Conservation (phyloP, 768 basidiomycete genomes). For the Mycena crocata region DNA sequence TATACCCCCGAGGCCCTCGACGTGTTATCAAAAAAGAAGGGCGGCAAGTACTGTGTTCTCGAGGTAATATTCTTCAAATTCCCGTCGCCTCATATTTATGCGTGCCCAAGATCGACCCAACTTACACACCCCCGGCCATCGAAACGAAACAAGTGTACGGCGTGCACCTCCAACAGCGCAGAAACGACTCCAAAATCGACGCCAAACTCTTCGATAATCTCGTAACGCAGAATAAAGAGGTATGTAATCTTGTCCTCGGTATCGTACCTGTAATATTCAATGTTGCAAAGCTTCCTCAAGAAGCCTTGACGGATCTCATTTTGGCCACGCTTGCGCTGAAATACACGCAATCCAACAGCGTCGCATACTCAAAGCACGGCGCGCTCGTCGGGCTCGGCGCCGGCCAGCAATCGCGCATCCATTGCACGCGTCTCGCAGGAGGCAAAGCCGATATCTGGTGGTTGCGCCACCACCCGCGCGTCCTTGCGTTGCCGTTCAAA, state of each 20-base stretch:
- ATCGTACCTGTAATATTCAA: constrained; percentile 4
- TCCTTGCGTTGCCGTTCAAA: constrained; percentile 94
- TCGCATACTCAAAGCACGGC: constrained; percentile 93
- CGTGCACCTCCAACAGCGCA: constrained; percentile 86
- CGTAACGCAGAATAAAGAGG: constrained; percentile 90
- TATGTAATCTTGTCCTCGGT: constrained; percentile 46
- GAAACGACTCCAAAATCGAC: constrained; percentile 92
- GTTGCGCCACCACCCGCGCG: constrained; percentile 96
- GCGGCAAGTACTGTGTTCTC: constrained; percentile 97
- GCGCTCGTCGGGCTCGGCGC: constrained; percentile 96
- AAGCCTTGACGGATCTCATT: constrained; percentile 90
- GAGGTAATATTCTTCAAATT: constrained; percentile 65
- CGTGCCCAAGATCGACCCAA: constrained; percentile 81
- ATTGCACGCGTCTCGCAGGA: constrained; percentile 98
- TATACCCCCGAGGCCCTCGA: constrained; percentile 91
- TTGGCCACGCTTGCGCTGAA: constrained; percentile 97
- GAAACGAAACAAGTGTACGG: constrained; percentile 98
- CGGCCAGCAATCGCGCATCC: constrained; percentile 98
- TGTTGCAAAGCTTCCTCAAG: constrained; percentile 69
- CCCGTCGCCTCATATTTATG: background rate
- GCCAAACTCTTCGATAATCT: constrained; percentile 84
- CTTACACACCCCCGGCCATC: constrained; percentile 78
- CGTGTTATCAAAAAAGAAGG: constrained; percentile 94
- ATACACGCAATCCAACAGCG: constrained; percentile 99
- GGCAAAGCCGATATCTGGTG: constrained; percentile 99